A percentile compares a stretch with the other conserved stretches of the same genome.
Conservation (phyloP, 129 eudicot species). For the Flaveria brownii region DNA sequence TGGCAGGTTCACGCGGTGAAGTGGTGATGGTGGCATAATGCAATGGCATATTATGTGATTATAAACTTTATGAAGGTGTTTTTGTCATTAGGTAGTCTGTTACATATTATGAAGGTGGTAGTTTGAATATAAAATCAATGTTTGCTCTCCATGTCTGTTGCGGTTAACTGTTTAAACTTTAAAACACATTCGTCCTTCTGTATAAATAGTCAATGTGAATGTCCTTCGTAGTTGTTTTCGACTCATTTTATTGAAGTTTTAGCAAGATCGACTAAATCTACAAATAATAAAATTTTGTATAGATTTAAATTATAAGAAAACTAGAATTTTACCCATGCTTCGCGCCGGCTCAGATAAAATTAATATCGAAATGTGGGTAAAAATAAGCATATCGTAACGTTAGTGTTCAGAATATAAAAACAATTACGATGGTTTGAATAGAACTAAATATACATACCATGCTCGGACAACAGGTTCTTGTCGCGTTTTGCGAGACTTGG, state of each 20-base stretch:
- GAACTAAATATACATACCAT: too few species aligned
- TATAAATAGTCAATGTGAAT: slow-evolving; percentile 17
- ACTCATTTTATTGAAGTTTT: neutral
- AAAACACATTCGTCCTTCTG: neutral
- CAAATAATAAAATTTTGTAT: neutral
- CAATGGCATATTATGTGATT: neutral
- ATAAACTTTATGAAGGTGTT: slow-evolving; percentile 12
- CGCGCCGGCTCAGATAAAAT: too few species aligned
- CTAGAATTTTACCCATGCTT: too few species aligned
- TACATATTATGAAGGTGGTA: slow-evolving; percentile 30
- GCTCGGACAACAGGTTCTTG: too few species aligned
- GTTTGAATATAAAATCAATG: neutral
- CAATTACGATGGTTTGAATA: too few species aligned
- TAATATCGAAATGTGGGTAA: too few species aligned
- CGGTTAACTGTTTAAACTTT: slow-evolving; percentile 7
- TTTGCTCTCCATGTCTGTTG: neutral
- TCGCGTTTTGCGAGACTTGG: too few species aligned
- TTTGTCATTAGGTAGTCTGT: slow-evolving; percentile 22
- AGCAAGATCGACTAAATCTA: neutral
- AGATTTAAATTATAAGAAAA: too few species aligned
- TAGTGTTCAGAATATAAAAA: too few species aligned
- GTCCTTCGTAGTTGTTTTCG: neutral
- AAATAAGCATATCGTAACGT: too few species aligned
- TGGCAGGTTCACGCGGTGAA: slow-evolving; percentile 49
- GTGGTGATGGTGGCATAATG: slow-evolving; percentile 42